Evolutionary conservation across 2,329 filamentous ascomycete species (phyloP).

Genomic region (Colletotrichum aenigma): DNA sequence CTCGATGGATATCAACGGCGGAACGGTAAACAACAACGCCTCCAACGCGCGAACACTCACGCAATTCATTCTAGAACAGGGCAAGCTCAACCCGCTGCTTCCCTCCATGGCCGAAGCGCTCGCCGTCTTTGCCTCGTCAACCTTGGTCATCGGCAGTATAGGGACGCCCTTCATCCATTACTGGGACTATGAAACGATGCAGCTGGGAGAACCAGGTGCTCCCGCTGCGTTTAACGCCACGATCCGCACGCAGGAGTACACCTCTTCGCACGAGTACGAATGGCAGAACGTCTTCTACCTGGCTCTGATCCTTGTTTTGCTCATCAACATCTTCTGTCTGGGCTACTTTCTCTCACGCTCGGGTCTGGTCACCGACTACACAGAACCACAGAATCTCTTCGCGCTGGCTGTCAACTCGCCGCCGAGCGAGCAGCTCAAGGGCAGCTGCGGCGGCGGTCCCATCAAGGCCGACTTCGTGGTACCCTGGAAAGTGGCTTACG

Average conservation of each 20-base stretch:
- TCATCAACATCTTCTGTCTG: slow-evolving; percentile 70
- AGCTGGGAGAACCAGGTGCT: slow-evolving; percentile 46
- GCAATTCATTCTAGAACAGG: slow-evolving; percentile 50
- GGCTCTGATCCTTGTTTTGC: slow-evolving; percentile 68
- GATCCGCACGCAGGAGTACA: slow-evolving; percentile 70
- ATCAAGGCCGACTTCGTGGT: slow-evolving; percentile 38
- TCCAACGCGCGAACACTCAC: slow-evolving; percentile 64
- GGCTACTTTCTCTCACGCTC: slow-evolving; percentile 59
- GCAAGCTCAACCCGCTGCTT: slow-evolving; percentile 49
- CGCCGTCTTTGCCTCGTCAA: slow-evolving; percentile 71
- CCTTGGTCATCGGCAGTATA: slow-evolving; percentile 64
- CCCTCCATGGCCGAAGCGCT: slow-evolving; percentile 78
- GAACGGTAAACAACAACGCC: slow-evolving; percentile 58
- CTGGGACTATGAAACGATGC: slow-evolving; percentile 49
- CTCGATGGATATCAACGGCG: slow-evolving; percentile 61
- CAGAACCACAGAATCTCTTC: slow-evolving; percentile 78
- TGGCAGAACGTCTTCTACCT: slow-evolving; percentile 73
- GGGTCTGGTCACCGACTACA: slow-evolving; percentile 77
- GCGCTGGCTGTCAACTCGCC: slow-evolving; percentile 69
- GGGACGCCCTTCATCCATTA: slow-evolving; percentile 65
- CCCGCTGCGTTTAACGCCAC: slow-evolving; percentile 67
- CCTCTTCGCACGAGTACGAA: slow-evolving; percentile 62
- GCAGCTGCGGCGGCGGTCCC: slow-evolving; percentile 43
- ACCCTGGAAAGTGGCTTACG: slow-evolving; percentile 46
- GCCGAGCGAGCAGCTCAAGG: slow-evolving; percentile 38